phyloP scores from a whole-genome alignment of 768 basidiomycete species.

The Candolleomyces efflorescens region DNA sequence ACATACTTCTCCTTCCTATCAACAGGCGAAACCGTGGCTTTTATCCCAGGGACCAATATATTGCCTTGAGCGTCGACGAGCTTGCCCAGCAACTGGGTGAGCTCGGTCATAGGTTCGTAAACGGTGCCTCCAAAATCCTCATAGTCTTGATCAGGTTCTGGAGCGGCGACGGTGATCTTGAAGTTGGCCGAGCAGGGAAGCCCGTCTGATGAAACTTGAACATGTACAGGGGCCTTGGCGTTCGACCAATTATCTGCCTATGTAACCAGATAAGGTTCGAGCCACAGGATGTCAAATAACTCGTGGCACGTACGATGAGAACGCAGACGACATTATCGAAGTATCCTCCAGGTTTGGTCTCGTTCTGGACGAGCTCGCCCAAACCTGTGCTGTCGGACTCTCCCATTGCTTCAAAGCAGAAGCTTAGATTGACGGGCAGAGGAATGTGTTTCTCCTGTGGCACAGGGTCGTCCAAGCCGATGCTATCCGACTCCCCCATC shows the following conservation, averaged over 20 bases:
- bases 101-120: slow-evolving; percentile 93
- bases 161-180: slow-evolving; percentile 77
- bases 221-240: slow-evolving; percentile 72
- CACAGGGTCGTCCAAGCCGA: slow-evolving; percentile 91
- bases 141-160: slow-evolving; percentile 85
- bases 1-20: slow-evolving; percentile 65
- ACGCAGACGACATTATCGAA: slow-evolving; percentile 89
- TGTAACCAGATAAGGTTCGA: background rate
- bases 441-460: no score
- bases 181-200: slow-evolving; percentile 87
- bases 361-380: slow-evolving; percentile 77
- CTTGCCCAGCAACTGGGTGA: slow-evolving; percentile 76
- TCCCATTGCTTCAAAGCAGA: slow-evolving; percentile 98
- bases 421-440: slow-evolving; percentile 85
- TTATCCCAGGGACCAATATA: slow-evolving; percentile 86
- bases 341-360: slow-evolving; percentile 70
- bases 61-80: slow-evolving; percentile 77
- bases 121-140: slow-evolving; percentile 81
- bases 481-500: slow-evolving; percentile 95
- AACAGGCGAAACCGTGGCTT: slow-evolving; percentile 74
- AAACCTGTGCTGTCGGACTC: slow-evolving; percentile 90
- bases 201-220: slow-evolving; percentile 82
- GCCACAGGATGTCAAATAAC: no score
- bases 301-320: slow-evolving; percentile 66
- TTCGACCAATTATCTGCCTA: slow-evolving; percentile 94